Percentiles rank a stretch among this genome's conserved stretches.
phyloP scores from a whole-genome alignment of 805 yeast species.

The Ogataea pilisensis region DNA sequence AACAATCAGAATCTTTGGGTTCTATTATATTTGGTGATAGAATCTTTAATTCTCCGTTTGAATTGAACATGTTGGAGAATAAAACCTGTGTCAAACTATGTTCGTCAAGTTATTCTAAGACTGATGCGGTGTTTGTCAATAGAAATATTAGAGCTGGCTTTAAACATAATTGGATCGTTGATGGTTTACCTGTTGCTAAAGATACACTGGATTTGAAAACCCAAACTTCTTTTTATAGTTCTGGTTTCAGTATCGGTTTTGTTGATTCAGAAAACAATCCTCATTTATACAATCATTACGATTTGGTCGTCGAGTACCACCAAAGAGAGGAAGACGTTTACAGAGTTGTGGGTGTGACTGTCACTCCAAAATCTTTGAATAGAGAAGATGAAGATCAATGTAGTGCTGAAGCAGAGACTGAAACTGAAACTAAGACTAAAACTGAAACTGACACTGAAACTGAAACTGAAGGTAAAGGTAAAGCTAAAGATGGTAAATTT shows the following conservation, averaged over 20 bases:
- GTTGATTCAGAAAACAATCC: slow-evolving; percentile 52
- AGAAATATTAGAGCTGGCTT: slow-evolving; percentile 79
- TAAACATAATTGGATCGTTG: slow-evolving; percentile 87
- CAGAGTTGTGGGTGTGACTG: slow-evolving; percentile 89
- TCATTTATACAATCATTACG: slow-evolving; percentile 76
- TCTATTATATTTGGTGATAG: slow-evolving; percentile 94
- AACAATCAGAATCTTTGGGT: slow-evolving; percentile 87
- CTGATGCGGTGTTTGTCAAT: slow-evolving; percentile 73
- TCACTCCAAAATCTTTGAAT: slow-evolving; percentile 57
- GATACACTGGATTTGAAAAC: slow-evolving; percentile 54
- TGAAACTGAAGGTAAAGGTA: no score
- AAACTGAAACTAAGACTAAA: no score
- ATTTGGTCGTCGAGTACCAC: slow-evolving; percentile 78
- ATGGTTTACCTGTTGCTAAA: slow-evolving; percentile 91
- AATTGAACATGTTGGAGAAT: slow-evolving; percentile 71
- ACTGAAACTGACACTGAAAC: no score
- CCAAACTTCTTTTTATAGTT: slow-evolving; percentile 59
- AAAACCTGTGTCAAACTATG: slow-evolving; percentile 69
- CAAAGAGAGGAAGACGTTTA: slow-evolving; percentile 58
- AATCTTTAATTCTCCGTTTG: slow-evolving; percentile 88
- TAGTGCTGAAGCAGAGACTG: slow-evolving; percentile 17
- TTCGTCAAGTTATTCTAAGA: slow-evolving; percentile 49
- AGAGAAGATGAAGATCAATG: slow-evolving; percentile 12
- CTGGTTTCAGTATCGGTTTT: slow-evolving; percentile 77
- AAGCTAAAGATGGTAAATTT: no score